phyloP scores from a whole-genome alignment of 495 filamentous ascomycete genomes.

The Tuber microsphaerosporum region DNA sequence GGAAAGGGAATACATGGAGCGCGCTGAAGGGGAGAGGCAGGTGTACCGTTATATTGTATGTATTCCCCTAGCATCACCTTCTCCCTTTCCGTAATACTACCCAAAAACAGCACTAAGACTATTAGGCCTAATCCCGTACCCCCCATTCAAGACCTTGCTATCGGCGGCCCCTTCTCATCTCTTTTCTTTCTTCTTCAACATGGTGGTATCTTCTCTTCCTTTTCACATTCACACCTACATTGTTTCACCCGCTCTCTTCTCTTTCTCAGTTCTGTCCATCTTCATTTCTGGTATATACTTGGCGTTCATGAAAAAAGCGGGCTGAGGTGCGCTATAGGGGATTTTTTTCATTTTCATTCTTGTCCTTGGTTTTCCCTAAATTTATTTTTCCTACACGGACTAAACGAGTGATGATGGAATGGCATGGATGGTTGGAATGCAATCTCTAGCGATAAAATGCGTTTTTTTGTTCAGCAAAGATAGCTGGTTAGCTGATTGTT shows the following conservation, averaged over 20 bases:
- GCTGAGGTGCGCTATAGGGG: neutral
- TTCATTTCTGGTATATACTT: constrained; percentile 3
- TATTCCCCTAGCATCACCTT: neutral
- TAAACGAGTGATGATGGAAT: neutral
- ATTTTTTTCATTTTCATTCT: neutral
- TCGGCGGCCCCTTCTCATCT: neutral
- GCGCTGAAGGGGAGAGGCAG: constrained; percentile 60
- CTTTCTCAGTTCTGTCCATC: neutral
- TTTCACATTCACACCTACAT: neutral
- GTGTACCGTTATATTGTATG: constrained; percentile 68
- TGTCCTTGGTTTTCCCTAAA: neutral
- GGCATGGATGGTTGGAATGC: neutral
- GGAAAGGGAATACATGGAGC: constrained; percentile 86
- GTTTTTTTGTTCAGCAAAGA: neutral
- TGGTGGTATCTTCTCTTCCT: neutral
- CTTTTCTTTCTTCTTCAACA: neutral
- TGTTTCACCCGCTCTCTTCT: neutral
- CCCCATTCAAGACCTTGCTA: neutral
- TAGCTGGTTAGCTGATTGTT: neutral
- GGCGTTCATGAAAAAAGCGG: neutral
- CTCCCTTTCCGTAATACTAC: neutral
- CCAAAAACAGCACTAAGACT: neutral
- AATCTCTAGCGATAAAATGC: neutral
- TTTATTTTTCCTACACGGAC: neutral
- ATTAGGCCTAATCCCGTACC: neutral